phyloP scores from a whole-genome alignment of 2,329 filamentous ascomycete species.

The Fusarium liriodendri region DNA sequence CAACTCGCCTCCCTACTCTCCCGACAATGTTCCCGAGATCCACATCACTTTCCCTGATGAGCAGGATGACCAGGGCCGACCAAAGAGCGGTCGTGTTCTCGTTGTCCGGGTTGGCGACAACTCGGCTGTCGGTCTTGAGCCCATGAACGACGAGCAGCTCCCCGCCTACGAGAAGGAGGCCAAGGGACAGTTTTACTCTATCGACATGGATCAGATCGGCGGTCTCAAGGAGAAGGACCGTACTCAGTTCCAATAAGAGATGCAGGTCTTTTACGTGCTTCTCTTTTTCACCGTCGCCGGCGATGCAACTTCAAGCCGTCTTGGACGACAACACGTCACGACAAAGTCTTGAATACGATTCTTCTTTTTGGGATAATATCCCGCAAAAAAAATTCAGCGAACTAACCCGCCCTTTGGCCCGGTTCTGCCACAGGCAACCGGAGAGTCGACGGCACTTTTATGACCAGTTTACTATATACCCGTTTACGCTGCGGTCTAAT shows the following conservation, averaged over 20 bases:
- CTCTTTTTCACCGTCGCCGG: slow-evolving; percentile 38
- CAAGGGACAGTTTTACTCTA: slow-evolving; percentile 85
- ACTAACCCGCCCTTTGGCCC: slow-evolving; percentile 34
- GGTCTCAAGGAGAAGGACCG: slow-evolving; percentile 90
- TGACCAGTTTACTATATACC: slow-evolving; percentile 46
- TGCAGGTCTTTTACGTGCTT: slow-evolving; percentile 18
- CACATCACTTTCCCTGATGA: slow-evolving; percentile 98
- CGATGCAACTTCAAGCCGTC: slow-evolving; percentile 42
- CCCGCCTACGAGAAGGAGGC: slow-evolving; percentile 90
- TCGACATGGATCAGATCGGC: slow-evolving; percentile 94
- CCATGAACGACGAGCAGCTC: slow-evolving; percentile 81
- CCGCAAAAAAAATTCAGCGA: slow-evolving; percentile 32
- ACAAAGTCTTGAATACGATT: slow-evolving; percentile 37
- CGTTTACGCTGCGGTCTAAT: slow-evolving; percentile 46
- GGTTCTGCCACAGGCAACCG: slow-evolving; percentile 29
- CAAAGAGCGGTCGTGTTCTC: slow-evolving; percentile 87
- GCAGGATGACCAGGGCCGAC: slow-evolving; percentile 85
- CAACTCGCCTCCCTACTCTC: slow-evolving; percentile 78
- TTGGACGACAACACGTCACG: slow-evolving; percentile 40
- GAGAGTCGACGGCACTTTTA: slow-evolving; percentile 38
- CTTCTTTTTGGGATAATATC: slow-evolving; percentile 18
- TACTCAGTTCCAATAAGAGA: slow-evolving; percentile 50
- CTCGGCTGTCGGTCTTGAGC: slow-evolving; percentile 87
- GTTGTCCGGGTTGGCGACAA: slow-evolving; percentile 92
- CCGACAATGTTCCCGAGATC: slow-evolving; percentile 92